These are phyloP conservation scores for Leucosporidium creatinivorum DNA, from an alignment of 768 basidiomycete genomes.

Conservation along the genomic window DNA sequence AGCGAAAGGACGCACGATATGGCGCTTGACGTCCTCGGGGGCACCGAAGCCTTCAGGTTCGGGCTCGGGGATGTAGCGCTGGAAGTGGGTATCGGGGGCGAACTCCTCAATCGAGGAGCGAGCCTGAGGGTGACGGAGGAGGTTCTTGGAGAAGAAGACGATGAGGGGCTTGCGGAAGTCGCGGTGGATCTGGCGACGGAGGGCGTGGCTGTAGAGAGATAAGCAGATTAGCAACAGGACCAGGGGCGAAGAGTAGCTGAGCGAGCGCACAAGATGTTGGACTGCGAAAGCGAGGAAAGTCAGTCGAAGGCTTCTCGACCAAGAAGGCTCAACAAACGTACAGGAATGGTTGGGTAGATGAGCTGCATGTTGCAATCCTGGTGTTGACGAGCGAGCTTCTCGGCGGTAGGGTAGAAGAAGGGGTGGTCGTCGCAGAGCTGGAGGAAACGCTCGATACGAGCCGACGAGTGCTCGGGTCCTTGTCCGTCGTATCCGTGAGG, in stretches of 20 bases:
- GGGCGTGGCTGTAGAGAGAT: slow-evolving; percentile 58
- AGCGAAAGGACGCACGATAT: slow-evolving; percentile 72
- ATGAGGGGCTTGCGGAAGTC: slow-evolving; percentile 95
- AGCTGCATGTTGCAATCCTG: slow-evolving; percentile 99
- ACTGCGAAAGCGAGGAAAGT: not conserved
- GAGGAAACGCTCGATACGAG: slow-evolving; percentile 88
- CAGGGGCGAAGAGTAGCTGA: slow-evolving; percentile 34
- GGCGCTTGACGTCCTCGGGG: slow-evolving; percentile 80
- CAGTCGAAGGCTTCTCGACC: not conserved
- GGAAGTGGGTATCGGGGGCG: slow-evolving; percentile 79
- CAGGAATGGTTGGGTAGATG: slow-evolving; percentile 92
- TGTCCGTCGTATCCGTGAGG: slow-evolving; percentile 94
- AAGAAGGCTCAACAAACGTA: slow-evolving; percentile 47
- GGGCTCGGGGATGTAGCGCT: slow-evolving; percentile 83
- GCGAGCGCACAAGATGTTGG: slow-evolving; percentile 49
- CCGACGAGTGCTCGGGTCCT: slow-evolving; percentile 96
- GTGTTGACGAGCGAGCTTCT: slow-evolving; percentile 89
- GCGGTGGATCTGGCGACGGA: slow-evolving; percentile 92
- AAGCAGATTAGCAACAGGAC: not conserved
- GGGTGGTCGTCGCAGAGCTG: slow-evolving; percentile 98
- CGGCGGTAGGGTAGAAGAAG: slow-evolving; percentile 71
- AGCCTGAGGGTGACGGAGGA: slow-evolving; percentile 88
- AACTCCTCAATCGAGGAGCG: slow-evolving; percentile 82
- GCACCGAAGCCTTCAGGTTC: slow-evolving; percentile 62
- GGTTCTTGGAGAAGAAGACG: slow-evolving; percentile 91